phyloP scores from a whole-genome alignment of 75 land plant genomes.

The Azolla pinnata region DNA sequence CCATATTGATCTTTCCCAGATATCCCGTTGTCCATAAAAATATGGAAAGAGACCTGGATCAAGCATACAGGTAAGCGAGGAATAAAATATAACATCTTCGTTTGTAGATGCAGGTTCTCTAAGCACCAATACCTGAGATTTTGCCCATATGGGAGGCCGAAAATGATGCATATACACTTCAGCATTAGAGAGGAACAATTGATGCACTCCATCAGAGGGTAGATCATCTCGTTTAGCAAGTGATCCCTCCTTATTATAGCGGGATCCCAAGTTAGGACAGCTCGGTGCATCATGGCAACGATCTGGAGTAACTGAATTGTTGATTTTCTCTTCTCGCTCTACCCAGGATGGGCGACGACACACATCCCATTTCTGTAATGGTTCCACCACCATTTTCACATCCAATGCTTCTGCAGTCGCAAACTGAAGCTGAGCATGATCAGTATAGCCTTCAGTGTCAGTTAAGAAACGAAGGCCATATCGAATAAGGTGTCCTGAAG shows the following conservation, averaged over 20 bases:
- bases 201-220: constrained; percentile 46
- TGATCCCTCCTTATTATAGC: constrained; percentile 21
- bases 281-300: constrained; percentile 12
- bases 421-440: constrained; percentile 2
- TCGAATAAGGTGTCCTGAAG: constrained; percentile 72
- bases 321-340: constrained; percentile 59
- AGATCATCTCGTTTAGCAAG: no score
- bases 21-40: constrained; percentile 30
- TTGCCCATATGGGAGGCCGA: constrained; percentile 63
- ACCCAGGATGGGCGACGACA: constrained; percentile 52
- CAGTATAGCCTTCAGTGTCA: constrained; percentile 4
- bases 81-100: no score
- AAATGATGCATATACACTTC: constrained; percentile 78
- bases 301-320: constrained; percentile 39
- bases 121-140: constrained; percentile 65
- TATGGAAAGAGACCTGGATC: constrained; percentile 75
- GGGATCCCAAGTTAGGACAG: constrained; percentile 3
- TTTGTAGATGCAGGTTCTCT: no score
- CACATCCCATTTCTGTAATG: constrained; percentile 84
- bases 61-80: no score
- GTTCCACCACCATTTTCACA: constrained; percentile 44
- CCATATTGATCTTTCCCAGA: constrained; percentile 13
- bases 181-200: constrained; percentile 70
- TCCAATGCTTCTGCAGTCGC: constrained; percentile 23
- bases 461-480: constrained; percentile 45